Evolutionary conservation across 306 rosid species (phyloP).

Genomic region (Malus fusca): DNA sequence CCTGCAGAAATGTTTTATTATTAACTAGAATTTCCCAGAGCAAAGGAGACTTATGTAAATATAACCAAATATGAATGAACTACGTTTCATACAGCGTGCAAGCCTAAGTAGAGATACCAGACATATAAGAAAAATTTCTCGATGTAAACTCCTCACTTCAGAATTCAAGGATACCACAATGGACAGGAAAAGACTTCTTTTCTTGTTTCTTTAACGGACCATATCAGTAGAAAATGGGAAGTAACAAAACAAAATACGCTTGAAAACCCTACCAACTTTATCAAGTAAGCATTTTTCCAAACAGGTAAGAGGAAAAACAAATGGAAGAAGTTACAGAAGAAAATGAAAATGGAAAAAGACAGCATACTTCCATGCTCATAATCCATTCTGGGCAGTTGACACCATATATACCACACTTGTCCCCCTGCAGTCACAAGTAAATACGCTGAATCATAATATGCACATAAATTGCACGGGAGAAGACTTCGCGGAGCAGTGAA

Average conservation of each 20-base stretch:
- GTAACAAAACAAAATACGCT: neutral
- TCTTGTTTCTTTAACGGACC: neutral
- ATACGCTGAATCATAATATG: neutral
- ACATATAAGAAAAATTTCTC: neutral
- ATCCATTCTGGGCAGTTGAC: constrained; percentile 80
- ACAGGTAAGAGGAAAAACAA: neutral
- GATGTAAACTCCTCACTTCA: neutral
- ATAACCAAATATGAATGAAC: neutral
- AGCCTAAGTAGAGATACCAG: neutral
- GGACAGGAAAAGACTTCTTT: neutral
- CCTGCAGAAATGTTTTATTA: constrained; percentile 42
- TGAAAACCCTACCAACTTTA: neutral
- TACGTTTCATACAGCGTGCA: neutral
- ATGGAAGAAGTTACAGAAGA: neutral
- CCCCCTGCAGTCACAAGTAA: constrained; percentile 49
- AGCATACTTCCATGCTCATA: constrained; percentile 81
- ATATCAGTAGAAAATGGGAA: neutral
- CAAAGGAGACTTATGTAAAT: constrained; percentile 11
- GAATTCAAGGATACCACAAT: neutral
- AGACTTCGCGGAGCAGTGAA: neutral
- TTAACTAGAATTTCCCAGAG: constrained; percentile 9
- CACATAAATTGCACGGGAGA: neutral
- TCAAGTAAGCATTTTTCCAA: neutral
- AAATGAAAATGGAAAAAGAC: constrained; percentile 6
- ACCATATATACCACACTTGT: constrained; percentile 87